Evolutionary conservation across 1,139 yeast genomes (phyloP).

Genomic region (Insectozyma bohioensis): DNA sequence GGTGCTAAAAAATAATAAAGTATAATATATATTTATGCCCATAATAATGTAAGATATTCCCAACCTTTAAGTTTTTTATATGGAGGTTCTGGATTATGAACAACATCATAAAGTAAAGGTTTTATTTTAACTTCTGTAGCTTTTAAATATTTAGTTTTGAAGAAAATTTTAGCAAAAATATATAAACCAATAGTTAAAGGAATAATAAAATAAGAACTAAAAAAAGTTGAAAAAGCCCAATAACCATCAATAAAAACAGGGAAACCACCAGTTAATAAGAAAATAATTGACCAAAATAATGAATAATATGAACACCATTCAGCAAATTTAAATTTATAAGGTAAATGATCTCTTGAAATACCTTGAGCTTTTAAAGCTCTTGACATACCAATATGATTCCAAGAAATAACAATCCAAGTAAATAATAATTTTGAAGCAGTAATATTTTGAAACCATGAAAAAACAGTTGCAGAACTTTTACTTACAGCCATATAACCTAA

Average conservation of each 20-base stretch:
- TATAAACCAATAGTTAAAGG: slow-evolving; percentile 29
- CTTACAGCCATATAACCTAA: slow-evolving; percentile 28
- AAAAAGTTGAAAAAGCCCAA: slow-evolving; percentile 31
- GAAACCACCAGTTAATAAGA: slow-evolving; percentile 43
- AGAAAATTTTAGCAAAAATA: slow-evolving; percentile 29
- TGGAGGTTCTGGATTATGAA: slow-evolving; percentile 38
- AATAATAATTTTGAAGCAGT: slow-evolving; percentile 24
- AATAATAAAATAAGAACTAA: slow-evolving; percentile 38
- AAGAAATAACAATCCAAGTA: slow-evolving; percentile 29
- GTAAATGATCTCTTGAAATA: slow-evolving; percentile 32
- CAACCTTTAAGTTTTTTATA: slow-evolving; percentile 25
- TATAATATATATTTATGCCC: slow-evolving; percentile 27
- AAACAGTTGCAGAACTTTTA: slow-evolving; percentile 23
- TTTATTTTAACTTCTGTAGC: slow-evolving; percentile 35
- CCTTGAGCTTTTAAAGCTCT: slow-evolving; percentile 40
- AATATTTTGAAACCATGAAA: slow-evolving; percentile 28
- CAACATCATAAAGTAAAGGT: slow-evolving; percentile 32
- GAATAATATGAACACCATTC: slow-evolving; percentile 36
- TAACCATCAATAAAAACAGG: slow-evolving; percentile 35
- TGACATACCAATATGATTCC: slow-evolving; percentile 31
- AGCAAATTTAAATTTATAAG: slow-evolving; percentile 28
- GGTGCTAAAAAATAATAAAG: slow-evolving; percentile 55
- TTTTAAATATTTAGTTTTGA: slow-evolving; percentile 22
- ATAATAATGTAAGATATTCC: slow-evolving; percentile 23
- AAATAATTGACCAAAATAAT: slow-evolving; percentile 28